Evolutionary conservation across 768 basidiomycete genomes (phyloP), one percentile per base, ranked within the genome.

Genomic region (Roridomyces roridus): DNA sequence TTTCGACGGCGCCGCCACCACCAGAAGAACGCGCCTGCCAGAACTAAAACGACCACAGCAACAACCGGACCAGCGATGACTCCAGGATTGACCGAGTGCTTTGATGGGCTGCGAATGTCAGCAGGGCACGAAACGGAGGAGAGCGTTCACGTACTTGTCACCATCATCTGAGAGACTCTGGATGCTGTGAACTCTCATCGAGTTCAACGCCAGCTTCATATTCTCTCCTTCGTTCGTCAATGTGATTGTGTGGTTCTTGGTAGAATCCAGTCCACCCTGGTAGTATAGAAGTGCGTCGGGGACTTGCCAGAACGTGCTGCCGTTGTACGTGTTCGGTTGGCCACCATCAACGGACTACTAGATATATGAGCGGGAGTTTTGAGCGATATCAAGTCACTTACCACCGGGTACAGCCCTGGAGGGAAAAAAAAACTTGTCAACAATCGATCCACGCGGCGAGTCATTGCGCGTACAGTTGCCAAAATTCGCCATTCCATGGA

Each of bases 271-370:
- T 10, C 59, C 59, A 12, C 48, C 59, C 29, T 51, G 53, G 15
- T 51, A 60, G 37, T 55, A 60, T 5, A 56, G 45, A 24, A 61
- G 34, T 17, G 59, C 29, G 24, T 56, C 55, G 18, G 59, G 59
- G 18, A 60, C 55, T 21, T 61, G 35, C 49, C 49, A 61, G 21
- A 46, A 60, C 21, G 59, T 60, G 29, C 44, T 47, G 20, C 50
- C 49, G 36, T 61, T 61, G 42, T 43, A 49, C 12, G 6, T 44
- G n/a, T 20, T 52, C 26, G 15, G 26, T 12, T 24, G 2, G 8
- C 20, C 45, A 31, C 54, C 36, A 51, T 31, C 43, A n/a, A 46
- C 17, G 2, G 24, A 15, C n/a, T 40, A 6, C 12, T 4, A 6
- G 35, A 42, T 1, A 10, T 15, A 28, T 0, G 2, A 5, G 18